These are phyloP conservation scores for Dothiorella sarmentorum DNA, from an alignment of 2,329 filamentous ascomycete species.

Conservation along the genomic window DNA sequence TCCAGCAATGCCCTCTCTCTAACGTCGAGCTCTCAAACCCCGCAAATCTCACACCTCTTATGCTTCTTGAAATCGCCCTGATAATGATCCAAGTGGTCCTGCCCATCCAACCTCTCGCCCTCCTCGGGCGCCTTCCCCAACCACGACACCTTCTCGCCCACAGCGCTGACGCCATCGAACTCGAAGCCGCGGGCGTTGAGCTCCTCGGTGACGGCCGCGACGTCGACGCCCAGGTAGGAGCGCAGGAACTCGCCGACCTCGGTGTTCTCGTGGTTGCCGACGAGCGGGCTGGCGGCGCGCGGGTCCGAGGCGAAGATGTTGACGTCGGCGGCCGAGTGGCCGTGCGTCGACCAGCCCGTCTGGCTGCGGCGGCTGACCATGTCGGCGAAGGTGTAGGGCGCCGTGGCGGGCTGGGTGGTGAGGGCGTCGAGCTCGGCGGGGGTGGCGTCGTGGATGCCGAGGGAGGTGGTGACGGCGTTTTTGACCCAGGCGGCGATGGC, in stretches of 20 bases:
- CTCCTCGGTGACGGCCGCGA: constrained; percentile 73
- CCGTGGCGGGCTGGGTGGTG: constrained; percentile 54
- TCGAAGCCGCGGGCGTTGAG: constrained; percentile 56
- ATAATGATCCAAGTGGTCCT: constrained; percentile 40
- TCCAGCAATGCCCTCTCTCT: too few relatives aligned
- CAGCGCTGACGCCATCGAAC: constrained; percentile 29
- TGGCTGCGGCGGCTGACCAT: constrained; percentile 86
- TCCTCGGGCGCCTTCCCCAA: constrained; percentile 42
- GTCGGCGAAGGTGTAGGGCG: constrained; percentile 67
- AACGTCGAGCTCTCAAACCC: too few relatives aligned
- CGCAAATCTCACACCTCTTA: constrained; percentile 21
- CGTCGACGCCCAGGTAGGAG: constrained; percentile 74
- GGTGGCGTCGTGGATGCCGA: constrained; percentile 73
- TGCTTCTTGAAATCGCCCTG: constrained; percentile 24
- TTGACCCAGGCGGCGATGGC: constrained; percentile 59
- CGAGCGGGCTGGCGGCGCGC: constrained; percentile 58
- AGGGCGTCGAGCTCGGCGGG: constrained; percentile 68
- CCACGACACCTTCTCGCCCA: constrained; percentile 37
- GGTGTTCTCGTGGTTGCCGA: constrained; percentile 92
- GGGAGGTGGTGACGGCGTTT: constrained; percentile 62
- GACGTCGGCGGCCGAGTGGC: constrained; percentile 74
- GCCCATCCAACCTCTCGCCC: constrained; percentile 41
- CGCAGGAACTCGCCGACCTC: constrained; percentile 81
- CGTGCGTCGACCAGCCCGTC: constrained; percentile 91
- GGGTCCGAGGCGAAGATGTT: constrained; percentile 87